Base-by-base conservation (phyloP, 331 rosid genomes). In the Pyracantha coccinea region DNA sequence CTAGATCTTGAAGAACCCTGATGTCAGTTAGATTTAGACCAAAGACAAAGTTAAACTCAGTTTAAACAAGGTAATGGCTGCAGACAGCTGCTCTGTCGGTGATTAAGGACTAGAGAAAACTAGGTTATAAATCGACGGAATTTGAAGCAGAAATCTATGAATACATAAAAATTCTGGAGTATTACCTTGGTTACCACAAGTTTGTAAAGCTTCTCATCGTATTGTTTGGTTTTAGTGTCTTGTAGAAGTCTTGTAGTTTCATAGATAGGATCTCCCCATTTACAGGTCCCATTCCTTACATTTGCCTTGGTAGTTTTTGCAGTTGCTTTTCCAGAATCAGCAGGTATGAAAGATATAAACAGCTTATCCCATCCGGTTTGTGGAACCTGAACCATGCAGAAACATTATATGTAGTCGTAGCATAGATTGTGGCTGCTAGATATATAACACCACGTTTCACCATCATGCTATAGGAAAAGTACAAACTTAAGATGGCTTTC, bases 331-430 rank as follows among this genome's bases (percentile, higher is more conserved):
- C 90, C 99, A 33, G 99, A 75, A 86, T 95, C 98, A 68, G 87
- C 88, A 45, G 99, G 92, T 77, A 89, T 77, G 78, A 89, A 88
- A 66, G 98, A 90, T 81, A 95, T 85, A 82, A 89, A 92, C 78
- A 95, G 77, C 78, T 95, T 95, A 86, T 95, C 99, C 99, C 99
- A 92, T 83, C 99, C 99, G 19, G 88, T 80, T 83, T 85, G 99
- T 55, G 98, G 99, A 85, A 95, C 89, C 99, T 95, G 83, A 72
- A 86, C 75, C 80, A 69, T 63, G 19, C 38, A 85, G 76, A 72
- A 77, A 72, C 35, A 71, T 65, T 79, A 63, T 35, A 38, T 66
- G 84, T 80, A 83, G 78, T 63, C 67, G 17, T 69, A 71, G 63
- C 73, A 68, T 63, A 79, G 64, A 78, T 72, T 63, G 73, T 41